Base-by-base conservation (phyloP, 805 yeast species). In the Teunomyces tritomae region DNA sequence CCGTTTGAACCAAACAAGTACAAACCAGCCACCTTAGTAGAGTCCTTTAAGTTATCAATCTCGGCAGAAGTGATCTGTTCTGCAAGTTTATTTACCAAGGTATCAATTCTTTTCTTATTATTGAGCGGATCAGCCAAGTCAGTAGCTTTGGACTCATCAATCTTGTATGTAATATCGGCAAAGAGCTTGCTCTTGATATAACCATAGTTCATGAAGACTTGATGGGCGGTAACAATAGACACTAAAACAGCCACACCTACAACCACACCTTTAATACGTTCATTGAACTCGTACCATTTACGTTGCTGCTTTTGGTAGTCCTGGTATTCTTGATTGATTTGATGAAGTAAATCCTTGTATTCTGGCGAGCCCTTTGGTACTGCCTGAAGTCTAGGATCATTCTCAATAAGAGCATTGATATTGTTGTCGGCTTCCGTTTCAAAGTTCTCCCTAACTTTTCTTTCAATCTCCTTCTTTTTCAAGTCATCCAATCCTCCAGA, bases 201-300 rank as follows among this genome's bases (percentile, higher is more conserved):
- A 28, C 63, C 67, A 62, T 75, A 77, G 54, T 80, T 72, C 63
- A 69, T 63, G 45, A 71, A 60, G 4, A 69, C 41, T 47, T 77
- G 77, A 54, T 73, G 78, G 1, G 62, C 68, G 14, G 74, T 70
- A 8, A 75, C 43, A 1, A 76, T 57, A 3, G 70, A 73, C 10
- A 65, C 63, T 4, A 82, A 53, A 1, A 71, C 61, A 5, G 62
- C 49, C 0, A 72, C 24, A 3, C 86, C 85, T 11, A 68, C 55
- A 0, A 67, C 65, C 3, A 73, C 56, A 0, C 79, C 82, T 52
- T 76, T 75, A 44, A 75, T 49, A 44, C 76, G 66, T 56, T 77
- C 78, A 33, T 61, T 62, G 45, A 66, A 53, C 55, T 78, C 82
- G 50, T 63, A 67, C 20, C 68, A 52, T 49, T 58, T 54, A 20